Conservation (phyloP, 371 early-diverging fungal genomes). For the Mucor lusitanicus region DNA sequence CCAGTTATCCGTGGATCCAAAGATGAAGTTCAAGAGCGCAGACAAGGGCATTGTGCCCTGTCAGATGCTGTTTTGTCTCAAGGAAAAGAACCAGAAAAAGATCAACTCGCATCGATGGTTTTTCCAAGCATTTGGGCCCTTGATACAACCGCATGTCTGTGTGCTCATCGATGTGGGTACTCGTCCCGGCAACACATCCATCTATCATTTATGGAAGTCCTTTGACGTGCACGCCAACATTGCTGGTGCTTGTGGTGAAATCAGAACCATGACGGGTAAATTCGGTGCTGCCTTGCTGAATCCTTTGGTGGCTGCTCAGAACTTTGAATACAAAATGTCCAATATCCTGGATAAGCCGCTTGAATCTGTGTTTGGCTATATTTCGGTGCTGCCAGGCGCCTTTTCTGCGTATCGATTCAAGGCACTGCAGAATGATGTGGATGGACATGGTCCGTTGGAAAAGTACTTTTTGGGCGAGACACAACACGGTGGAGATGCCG, state of each 20-base stretch:
- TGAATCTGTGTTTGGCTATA: conserved; percentile 95
- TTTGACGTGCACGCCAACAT: conserved; percentile 86
- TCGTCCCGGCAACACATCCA: conserved; percentile 81
- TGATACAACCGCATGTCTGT: conserved; percentile 89
- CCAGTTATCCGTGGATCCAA: conserved; percentile 78
- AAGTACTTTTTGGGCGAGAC: conserved; percentile 94
- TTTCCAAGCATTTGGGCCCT: conserved; percentile 91
- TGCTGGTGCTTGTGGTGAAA: conserved; percentile 97
- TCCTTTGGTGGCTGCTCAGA: conserved; percentile 90
- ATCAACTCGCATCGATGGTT: conserved; percentile 98
- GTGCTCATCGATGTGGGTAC: conserved; percentile 95
- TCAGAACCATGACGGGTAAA: conserved; percentile 83
- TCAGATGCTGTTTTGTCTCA: conserved; percentile 92
- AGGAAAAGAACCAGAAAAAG: conserved; percentile 90
- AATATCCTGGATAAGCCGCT: conserved; percentile 97
- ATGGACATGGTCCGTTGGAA: conserved; percentile 77
- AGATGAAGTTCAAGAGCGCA: conserved; percentile 74
- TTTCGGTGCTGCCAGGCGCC: conserved; percentile 95
- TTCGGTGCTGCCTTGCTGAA: conserved; percentile 71
- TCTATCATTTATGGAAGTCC: conserved; percentile 93
- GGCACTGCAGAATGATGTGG: conserved; percentile 76
- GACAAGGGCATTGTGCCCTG: conserved; percentile 81
- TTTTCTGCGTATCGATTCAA: conserved; percentile 94
- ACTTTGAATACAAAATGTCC: conserved; percentile 96
- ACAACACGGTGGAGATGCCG: conserved; percentile 73